Evolutionary conservation across 73 alveolate species (phyloP).

Genomic region (Symbiodinium pilosum): DNA sequence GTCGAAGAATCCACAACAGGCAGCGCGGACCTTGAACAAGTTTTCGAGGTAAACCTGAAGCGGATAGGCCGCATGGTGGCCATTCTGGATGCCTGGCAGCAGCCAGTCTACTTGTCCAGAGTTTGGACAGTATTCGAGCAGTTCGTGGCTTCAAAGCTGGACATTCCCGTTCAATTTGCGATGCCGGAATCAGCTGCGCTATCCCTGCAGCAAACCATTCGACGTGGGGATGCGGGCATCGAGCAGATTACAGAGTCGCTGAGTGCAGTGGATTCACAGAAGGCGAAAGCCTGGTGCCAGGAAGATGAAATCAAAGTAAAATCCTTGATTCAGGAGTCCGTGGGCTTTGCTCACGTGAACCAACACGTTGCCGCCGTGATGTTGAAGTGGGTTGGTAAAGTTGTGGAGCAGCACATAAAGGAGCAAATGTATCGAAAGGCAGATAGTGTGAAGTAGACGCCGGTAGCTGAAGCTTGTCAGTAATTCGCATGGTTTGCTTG

Average conservation of each 20-base stretch:
- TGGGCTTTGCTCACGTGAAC: not conserved
- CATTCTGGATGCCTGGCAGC: not conserved
- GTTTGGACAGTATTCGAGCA: not conserved
- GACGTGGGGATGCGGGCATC: not conserved
- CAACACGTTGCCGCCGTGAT: not conserved
- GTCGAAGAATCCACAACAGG: not conserved
- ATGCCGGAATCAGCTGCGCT: not conserved
- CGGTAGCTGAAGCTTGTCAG: no score
- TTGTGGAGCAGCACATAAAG: not conserved
- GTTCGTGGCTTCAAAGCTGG: not conserved
- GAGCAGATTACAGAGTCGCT: not conserved
- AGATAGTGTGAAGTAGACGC: no score
- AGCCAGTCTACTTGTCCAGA: not conserved
- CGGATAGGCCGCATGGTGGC: not conserved
- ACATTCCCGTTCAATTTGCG: not conserved
- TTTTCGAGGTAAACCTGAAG: not conserved
- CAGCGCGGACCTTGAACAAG: not conserved
- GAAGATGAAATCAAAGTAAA: not conserved
- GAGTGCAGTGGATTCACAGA: not conserved
- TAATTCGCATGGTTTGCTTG: no score
- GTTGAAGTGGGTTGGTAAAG: not conserved
- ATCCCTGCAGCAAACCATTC: not conserved
- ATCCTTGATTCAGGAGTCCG: not conserved
- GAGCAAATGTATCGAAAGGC: no score
- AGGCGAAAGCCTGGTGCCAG: not conserved